phyloP scores from a whole-genome alignment of 495 filamentous ascomycete genomes.

The Aspergillus sclerotioniger region DNA sequence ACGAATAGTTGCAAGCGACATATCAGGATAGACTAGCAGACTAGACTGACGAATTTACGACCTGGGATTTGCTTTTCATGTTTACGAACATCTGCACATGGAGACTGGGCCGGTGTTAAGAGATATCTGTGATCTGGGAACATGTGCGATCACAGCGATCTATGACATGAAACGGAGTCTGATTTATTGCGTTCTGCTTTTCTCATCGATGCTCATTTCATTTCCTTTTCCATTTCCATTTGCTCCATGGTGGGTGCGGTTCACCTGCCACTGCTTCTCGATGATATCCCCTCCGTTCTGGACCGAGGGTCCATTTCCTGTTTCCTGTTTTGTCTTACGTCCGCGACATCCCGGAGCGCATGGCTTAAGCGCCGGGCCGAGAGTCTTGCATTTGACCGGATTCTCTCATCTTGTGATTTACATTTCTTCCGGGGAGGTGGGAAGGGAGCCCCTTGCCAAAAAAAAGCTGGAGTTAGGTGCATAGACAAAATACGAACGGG shows the following conservation, averaged over 20 bases:
- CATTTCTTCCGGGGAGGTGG: background rate
- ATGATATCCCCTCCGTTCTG: conserved; percentile 32
- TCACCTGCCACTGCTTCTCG: conserved; percentile 10
- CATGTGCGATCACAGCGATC: background rate
- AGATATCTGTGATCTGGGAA: conserved; percentile 7
- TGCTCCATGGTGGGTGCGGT: conserved; percentile 15
- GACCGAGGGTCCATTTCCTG: conserved; percentile 3
- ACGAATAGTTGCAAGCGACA: conserved; percentile 21
- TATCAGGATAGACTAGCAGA: background rate
- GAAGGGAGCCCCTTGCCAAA: background rate
- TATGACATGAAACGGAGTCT: background rate
- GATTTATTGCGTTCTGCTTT: conserved; percentile 3
- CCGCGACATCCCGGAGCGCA: background rate
- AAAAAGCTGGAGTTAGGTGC: conserved; percentile 19
- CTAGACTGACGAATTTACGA: conserved; percentile 22
- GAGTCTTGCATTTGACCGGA: background rate
- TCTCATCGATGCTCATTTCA: conserved; percentile 13
- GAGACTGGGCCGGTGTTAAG: conserved; percentile 15
- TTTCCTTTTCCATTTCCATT: conserved; percentile 11
- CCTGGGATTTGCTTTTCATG: conserved; percentile 22
- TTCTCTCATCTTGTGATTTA: background rate
- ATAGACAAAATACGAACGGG: conserved; percentile 18
- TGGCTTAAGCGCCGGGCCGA: background rate
- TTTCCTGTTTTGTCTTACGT: conserved; percentile 3
- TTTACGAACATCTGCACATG: conserved; percentile 18